These are phyloP conservation scores for Penicillium paradoxum DNA, from an alignment of 495 filamentous ascomycete genomes.

Conservation along the genomic window DNA sequence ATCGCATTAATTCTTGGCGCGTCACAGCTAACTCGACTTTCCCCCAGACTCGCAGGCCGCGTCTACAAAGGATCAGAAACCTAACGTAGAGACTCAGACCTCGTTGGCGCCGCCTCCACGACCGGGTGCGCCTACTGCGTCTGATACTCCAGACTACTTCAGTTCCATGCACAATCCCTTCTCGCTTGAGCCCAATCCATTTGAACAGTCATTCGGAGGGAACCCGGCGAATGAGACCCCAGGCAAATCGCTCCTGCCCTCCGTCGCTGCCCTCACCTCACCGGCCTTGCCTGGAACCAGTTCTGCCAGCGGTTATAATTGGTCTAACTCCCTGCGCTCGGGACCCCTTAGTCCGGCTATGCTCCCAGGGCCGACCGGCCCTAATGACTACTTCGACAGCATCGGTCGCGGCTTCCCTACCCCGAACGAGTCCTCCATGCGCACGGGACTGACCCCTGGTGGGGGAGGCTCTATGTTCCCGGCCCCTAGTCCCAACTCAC, in stretches of 20 bases:
- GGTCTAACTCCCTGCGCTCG: slow-evolving; percentile 81
- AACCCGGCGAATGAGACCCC: slow-evolving; percentile 66
- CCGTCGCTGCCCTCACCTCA: slow-evolving; percentile 87
- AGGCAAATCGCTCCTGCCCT: slow-evolving; percentile 82
- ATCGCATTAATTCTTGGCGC: slow-evolving; percentile 18
- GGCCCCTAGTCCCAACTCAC: slow-evolving; percentile 79
- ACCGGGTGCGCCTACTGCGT: slow-evolving; percentile 52
- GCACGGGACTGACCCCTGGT: slow-evolving; percentile 89
- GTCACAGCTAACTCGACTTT: slow-evolving; percentile 24
- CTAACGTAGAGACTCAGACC: slow-evolving; percentile 39
- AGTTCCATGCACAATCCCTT: slow-evolving; percentile 58
- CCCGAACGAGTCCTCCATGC: slow-evolving; percentile 91
- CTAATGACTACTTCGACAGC: slow-evolving; percentile 74
- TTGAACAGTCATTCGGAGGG: slow-evolving; percentile 85
- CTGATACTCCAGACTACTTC: slow-evolving; percentile 75
- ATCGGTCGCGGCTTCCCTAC: slow-evolving; percentile 88
- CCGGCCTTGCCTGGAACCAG: slow-evolving; percentile 74
- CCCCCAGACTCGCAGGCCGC: slow-evolving; percentile 41
- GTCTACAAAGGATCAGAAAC: slow-evolving; percentile 40
- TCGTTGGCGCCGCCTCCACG: slow-evolving; percentile 75
- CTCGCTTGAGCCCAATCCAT: slow-evolving; percentile 88
- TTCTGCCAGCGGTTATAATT: slow-evolving; percentile 61
- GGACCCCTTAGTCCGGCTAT: slow-evolving; percentile 96
- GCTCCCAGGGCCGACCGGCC: slow-evolving; percentile 78
- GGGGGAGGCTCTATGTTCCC: slow-evolving; percentile 98